Base-by-base conservation (phyloP, 164 flowering plant genomes). In the Akebia trifoliata region DNA sequence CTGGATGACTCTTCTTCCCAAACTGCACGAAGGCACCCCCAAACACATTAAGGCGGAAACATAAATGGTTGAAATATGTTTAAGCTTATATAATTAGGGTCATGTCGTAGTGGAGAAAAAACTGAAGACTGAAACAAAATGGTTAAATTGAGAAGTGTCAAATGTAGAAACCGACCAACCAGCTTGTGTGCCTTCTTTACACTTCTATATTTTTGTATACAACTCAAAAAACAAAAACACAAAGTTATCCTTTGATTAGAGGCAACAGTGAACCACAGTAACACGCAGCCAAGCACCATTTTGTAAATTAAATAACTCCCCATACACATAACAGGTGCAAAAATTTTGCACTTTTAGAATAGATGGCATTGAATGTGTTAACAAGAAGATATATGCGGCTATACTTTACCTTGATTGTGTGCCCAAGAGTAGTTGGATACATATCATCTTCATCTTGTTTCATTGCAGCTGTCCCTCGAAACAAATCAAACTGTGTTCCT, bases 381-480 rank as follows among this genome's bases (percentile, higher is more conserved):
- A 24, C 42, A 5, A 1, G 26, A 31, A 8, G 2, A 5, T 14
- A 46, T 45, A 22, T 45, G 52, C n/a, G n/a, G n/a, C n/a, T n/a
- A 54, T 15, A 31, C 26, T 55, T 39, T 49, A 81, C 99, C 86
- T 86, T 94, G 24, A 90, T 88, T 40, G 96, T 88, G 62, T 90
- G 99, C 2, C 69, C 74, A 58, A 90, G 89, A 57, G 77, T 75
- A 38, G 95, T 86, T 39, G 97, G 95, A 63, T 83, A 83, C 75
- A 75, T 81, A 65, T 94, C 99, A 60, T 94, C 99, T 43, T 86
- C 92, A 66, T 94, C 99, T 67, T 94, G 97, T 73, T 87, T 94
- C 99, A 94, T 88, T 52, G 97, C 97, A 76, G 99, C 97, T 36
- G 99, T 94, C 67, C 97, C 97, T 59, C 97, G 74, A 69, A 94